These are phyloP conservation scores for Aspergillus olivimuriae DNA, from an alignment of 495 filamentous ascomycete species.

Conservation along the genomic window DNA sequence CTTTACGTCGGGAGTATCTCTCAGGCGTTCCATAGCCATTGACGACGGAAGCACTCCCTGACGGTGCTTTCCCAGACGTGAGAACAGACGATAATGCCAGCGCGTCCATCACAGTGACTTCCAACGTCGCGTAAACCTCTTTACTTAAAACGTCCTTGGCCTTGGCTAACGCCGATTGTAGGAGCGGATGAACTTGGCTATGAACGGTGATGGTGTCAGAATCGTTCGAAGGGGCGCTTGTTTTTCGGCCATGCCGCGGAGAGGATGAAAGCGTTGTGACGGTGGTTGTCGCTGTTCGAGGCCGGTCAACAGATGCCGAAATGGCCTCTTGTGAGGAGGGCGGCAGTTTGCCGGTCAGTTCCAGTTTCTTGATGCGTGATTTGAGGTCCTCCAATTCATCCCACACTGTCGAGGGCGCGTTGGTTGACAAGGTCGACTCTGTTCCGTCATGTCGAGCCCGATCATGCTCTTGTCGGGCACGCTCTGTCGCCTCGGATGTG, in stretches of 20 bases:
- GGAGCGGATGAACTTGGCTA: conserved; percentile 61
- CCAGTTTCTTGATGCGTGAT: conserved; percentile 85
- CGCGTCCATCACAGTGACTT: conserved; percentile 76
- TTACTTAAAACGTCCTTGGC: conserved; percentile 57
- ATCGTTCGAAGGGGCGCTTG: conserved; percentile 46
- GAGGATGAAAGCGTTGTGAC: conserved; percentile 86
- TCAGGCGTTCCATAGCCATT: conserved; percentile 55
- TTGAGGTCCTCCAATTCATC: conserved; percentile 96
- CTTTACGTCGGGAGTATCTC: conserved; percentile 78
- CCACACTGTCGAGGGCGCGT: conserved; percentile 90
- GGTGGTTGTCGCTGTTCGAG: conserved; percentile 88
- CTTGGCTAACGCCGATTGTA: conserved; percentile 75
- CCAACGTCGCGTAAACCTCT: conserved; percentile 75
- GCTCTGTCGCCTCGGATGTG: conserved; percentile 41
- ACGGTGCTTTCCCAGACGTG: conserved; percentile 60
- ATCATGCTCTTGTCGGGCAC: conserved; percentile 37
- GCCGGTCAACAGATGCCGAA: conserved; percentile 68
- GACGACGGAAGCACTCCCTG: conserved; percentile 52
- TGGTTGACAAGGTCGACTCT: conserved; percentile 78
- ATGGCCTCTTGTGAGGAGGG: conserved; percentile 73
- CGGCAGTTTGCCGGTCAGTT: conserved; percentile 81
- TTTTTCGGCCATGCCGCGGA: conserved; percentile 58
- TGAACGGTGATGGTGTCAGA: conserved; percentile 23
- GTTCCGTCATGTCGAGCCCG: conserved; percentile 55
- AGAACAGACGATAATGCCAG: conserved; percentile 68